Base-by-base conservation (phyloP, 73 alveolate genomes). In the Stentor roeselii region DNA sequence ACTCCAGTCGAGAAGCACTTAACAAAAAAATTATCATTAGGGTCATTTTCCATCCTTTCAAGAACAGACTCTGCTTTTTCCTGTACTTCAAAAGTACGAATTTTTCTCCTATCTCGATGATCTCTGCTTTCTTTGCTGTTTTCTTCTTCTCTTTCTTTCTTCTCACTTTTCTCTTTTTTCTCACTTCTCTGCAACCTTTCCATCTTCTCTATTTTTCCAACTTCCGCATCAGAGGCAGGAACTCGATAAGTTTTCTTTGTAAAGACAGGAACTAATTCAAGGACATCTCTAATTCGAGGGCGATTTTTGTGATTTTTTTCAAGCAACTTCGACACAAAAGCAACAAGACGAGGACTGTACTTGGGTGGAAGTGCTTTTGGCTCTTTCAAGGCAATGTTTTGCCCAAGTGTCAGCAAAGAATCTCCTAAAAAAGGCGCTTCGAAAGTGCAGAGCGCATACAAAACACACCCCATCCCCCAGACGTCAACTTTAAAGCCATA, bases 391-490 rank as follows among this genome's bases (percentile, higher is more conserved):
- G 92, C 87, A 75, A 95, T 95, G 60, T 86, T 88, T 82, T 83
- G 87, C 0, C 97, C 95, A 42, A 95, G 87, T 42, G 84, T 85
- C 32, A 88, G 74, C 76, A 93, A 84, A 82, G 90, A 90, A 82
- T 92, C 92, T 3, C 98, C 98, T 2, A 88, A 41, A 86, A 95
- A 95, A 0, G 99, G 99, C 2, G 97, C 97, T 60, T 95, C 95
- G 42, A 91, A 42, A 41, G 91, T 82, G 37, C 95, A 90, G 60
- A 95, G 82, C 84, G 90, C 95, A 89, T 91, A 93, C 37, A 95
- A 75, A 30, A 93, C 87, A 83, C 99, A 95, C 75, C 99, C 99
- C 59, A 93, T 86, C 35, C 98, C 96, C 97, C 98, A 95, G 21
- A 93, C 90, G 84, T 95, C 99, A 0, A 95, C 92, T 76, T 88